phyloP scores from a whole-genome alignment of 371 early-diverging fungal genomes.

The Saksenaea oblongispora region DNA sequence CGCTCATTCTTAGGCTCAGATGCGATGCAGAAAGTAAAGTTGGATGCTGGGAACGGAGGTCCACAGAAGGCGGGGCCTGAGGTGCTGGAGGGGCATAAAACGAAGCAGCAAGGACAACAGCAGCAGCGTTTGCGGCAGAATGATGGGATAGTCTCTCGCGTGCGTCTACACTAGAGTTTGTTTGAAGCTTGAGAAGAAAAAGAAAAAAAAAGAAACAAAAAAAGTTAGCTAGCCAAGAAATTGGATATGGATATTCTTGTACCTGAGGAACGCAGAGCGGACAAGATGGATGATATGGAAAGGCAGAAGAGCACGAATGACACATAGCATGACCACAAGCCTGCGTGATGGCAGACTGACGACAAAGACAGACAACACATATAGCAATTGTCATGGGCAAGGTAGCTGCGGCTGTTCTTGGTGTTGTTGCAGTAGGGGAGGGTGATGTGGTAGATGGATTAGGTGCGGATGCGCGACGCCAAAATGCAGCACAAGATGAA shows the following conservation, averaged over 20 bases:
- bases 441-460: not conserved
- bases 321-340: constrained; percentile 1
- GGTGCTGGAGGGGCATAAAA: not conserved
- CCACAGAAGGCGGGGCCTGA: not conserved
- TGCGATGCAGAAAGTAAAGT: not conserved
- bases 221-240: not conserved
- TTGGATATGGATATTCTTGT: not conserved
- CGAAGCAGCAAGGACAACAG: not conserved
- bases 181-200: not conserved
- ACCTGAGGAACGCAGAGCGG: not conserved
- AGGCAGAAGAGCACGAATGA: not conserved
- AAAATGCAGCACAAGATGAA: not conserved
- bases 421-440: not conserved
- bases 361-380: not conserved
- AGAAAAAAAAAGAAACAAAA: not conserved
- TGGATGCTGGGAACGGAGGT: not conserved
- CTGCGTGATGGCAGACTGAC: constrained; percentile 9
- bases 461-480: not conserved
- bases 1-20: not conserved
- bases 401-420: not conserved
- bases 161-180: not conserved
- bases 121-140: not conserved
- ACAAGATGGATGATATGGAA: constrained; percentile 2
- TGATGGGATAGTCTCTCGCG: not conserved
- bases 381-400: not conserved